These are phyloP conservation scores for Fremontodendron californicum DNA, from an alignment of 345 rosid species.

Conservation along the genomic window DNA sequence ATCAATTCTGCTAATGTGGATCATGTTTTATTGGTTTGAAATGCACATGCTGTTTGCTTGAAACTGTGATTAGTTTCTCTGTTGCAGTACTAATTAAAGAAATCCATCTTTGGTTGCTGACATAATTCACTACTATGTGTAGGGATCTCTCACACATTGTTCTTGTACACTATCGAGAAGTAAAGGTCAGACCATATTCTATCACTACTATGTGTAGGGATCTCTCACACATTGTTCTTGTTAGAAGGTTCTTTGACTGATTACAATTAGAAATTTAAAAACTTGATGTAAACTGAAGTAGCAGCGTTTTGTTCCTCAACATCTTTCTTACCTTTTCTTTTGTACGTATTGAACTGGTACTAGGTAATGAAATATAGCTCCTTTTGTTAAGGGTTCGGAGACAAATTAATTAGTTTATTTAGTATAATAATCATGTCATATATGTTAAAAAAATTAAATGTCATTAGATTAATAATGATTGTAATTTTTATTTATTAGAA, in stretches of 20 bases:
- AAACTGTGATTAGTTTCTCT: slow-evolving; percentile 10
- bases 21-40: slow-evolving; percentile 1
- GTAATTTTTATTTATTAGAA: too few relatives aligned
- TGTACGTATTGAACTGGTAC: not conserved
- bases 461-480: too few relatives aligned
- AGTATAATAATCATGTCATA: too few relatives aligned
- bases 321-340: not conserved
- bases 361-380: too few relatives aligned
- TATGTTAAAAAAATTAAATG: too few relatives aligned
- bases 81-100: not conserved
- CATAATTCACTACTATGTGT: slow-evolving; percentile 28
- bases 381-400: too few relatives aligned
- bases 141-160: slow-evolving; percentile 83
- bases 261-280: not conserved
- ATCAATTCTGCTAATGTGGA: slow-evolving; percentile 8
- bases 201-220: too few relatives aligned
- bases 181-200: slow-evolving; percentile 48
- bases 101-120: slow-evolving; percentile 19
- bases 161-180: slow-evolving; percentile 88
- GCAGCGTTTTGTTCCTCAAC: not conserved
- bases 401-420: too few relatives aligned
- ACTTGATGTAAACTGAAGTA: not conserved
- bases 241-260: not conserved
- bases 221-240: too few relatives aligned
- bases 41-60: not conserved